phyloP scores from a whole-genome alignment of 2,329 filamentous ascomycete species.

The Colletotrichum truncatum region DNA sequence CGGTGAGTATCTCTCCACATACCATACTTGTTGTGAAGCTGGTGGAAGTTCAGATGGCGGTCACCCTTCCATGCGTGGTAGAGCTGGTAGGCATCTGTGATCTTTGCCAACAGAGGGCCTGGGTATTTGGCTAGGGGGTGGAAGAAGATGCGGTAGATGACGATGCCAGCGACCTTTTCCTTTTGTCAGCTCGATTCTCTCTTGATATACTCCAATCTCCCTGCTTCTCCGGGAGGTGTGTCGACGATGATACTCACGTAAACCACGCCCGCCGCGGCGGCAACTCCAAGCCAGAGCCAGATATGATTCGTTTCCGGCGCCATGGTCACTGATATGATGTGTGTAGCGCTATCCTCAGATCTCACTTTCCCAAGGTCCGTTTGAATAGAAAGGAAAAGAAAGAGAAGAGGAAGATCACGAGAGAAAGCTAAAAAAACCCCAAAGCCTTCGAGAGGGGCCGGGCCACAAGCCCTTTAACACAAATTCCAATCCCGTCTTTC shows the following conservation, averaged over 20 bases:
- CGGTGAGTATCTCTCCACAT: constrained; percentile 22
- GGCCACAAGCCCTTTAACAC: not conserved
- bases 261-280: constrained; percentile 44
- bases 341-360: not conserved
- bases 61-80: constrained; percentile 81
- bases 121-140: constrained; percentile 73
- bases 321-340: not conserved
- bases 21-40: constrained; percentile 78
- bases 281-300: constrained; percentile 49
- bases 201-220: not conserved
- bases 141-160: constrained; percentile 68
- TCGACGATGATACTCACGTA: constrained; percentile 49
- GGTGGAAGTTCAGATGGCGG: constrained; percentile 77
- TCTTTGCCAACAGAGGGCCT: constrained; percentile 69
- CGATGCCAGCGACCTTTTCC: constrained; percentile 48
- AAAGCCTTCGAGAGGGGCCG: not conserved
- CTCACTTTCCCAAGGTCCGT: too few species aligned
- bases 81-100: constrained; percentile 72
- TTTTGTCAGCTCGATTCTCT: not conserved
- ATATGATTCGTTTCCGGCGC: constrained; percentile 43
- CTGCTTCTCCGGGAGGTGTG: not conserved
- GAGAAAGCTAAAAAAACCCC: not conserved
- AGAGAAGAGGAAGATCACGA: not conserved
- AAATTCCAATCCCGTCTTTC: not conserved
- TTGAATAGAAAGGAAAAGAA: not conserved